Percentiles rank a stretch among this genome's conserved stretches.
These are phyloP conservation scores for Saksenaea oblongispora DNA, from an alignment of 371 early-diverging fungal species.

Conservation along the genomic window DNA sequence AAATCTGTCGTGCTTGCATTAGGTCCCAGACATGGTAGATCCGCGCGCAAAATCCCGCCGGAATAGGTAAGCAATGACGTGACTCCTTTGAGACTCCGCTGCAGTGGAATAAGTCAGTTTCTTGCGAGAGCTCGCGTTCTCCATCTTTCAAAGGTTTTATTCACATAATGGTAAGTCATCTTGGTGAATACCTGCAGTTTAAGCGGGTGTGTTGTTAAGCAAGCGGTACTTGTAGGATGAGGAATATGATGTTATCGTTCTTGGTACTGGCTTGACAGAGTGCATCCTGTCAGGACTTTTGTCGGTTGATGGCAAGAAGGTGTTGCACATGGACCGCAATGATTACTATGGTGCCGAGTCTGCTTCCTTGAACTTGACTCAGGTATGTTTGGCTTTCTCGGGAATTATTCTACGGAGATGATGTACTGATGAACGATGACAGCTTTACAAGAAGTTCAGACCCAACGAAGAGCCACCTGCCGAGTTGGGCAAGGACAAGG, in stretches of 20 bases:
- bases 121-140: neutral
- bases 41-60: too few relatives aligned
- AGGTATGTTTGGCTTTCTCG: slow-evolving; percentile 52
- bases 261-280: slow-evolving; percentile 99
- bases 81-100: neutral
- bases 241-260: slow-evolving; percentile 93
- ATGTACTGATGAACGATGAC: neutral
- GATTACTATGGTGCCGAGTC: slow-evolving; percentile 98
- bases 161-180: slow-evolving; percentile 20
- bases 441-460: slow-evolving; percentile 91
- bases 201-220: neutral
- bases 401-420: neutral
- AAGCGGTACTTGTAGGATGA: slow-evolving; percentile 69
- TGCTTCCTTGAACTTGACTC: slow-evolving; percentile 91
- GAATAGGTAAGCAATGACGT: neutral
- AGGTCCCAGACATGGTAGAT: too few relatives aligned
- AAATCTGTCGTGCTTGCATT: too few relatives aligned
- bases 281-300: slow-evolving; percentile 98
- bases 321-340: slow-evolving; percentile 98
- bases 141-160: neutral
- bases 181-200: neutral
- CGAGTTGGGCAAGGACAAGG: slow-evolving; percentile 84
- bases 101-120: neutral
- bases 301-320: slow-evolving; percentile 98
- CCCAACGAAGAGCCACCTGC: slow-evolving; percentile 64